A percentile compares a stretch with the other conserved stretches of the same genome.
Conservation (phyloP, 164 flowering plant species). For the Nymphaea colorata region DNA sequence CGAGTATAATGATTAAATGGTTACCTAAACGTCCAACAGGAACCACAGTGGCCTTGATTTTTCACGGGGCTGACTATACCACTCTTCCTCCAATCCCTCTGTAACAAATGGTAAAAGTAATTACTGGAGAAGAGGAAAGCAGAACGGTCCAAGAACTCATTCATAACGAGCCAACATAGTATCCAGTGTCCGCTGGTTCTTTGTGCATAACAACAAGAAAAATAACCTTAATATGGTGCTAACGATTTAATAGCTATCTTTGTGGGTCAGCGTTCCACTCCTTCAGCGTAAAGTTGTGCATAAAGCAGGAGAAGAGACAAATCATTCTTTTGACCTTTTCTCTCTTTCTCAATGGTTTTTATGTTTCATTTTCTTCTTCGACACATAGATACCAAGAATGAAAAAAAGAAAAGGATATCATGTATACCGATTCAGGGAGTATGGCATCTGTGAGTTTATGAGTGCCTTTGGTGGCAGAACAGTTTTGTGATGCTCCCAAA, state of each 20-base stretch:
- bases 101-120: conserved; percentile 2
- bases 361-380: too few relatives aligned
- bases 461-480: conserved; percentile 94
- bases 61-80: conserved; percentile 93
- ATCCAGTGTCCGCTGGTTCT: too few relatives aligned
- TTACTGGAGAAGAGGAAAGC: neutral
- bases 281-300: too few relatives aligned
- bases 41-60: conserved; percentile 88
- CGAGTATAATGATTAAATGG: neutral
- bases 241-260: too few relatives aligned
- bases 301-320: too few relatives aligned
- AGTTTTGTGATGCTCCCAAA: conserved; percentile 91
- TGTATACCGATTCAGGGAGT: conserved; percentile 55
- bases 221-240: too few relatives aligned
- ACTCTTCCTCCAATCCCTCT: conserved; percentile 91
- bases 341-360: too few relatives aligned
- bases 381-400: neutral
- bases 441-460: conserved; percentile 55
- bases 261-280: too few relatives aligned
- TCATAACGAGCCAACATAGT: too few relatives aligned
- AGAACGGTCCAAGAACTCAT: neutral
- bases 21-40: conserved; percentile 99
- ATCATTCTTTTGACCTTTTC: too few relatives aligned
- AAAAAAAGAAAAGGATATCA: neutral
- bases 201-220: too few relatives aligned